Conservation (phyloP, 345 rosid genomes). For the Citrus australasica region DNA sequence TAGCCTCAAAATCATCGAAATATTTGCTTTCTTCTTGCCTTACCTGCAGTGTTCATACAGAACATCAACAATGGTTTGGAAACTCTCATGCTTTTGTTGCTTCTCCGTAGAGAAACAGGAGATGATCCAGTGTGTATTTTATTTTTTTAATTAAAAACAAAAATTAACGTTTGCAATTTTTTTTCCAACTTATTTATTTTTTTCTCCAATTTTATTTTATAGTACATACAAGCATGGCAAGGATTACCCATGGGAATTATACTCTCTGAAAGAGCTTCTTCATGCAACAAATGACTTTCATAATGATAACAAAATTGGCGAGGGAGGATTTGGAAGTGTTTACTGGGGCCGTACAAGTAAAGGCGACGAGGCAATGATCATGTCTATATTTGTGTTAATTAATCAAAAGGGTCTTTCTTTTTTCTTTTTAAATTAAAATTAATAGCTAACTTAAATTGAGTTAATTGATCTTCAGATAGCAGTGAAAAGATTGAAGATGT, state of each 20-base stretch:
- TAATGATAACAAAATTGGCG: constrained; percentile 64
- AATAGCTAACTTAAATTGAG: neutral
- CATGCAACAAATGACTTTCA: constrained; percentile 65
- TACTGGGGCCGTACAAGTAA: constrained; percentile 66
- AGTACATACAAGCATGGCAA: constrained; percentile 18
- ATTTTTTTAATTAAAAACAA: too few species aligned
- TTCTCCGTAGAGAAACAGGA: constrained; percentile 10
- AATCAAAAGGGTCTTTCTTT: neutral
- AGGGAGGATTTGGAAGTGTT: constrained; percentile 70
- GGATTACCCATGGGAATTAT: constrained; percentile 60
- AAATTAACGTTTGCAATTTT: neutral
- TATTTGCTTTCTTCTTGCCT: constrained; percentile 9
- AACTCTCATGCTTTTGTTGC: constrained; percentile 20
- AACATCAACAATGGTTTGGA: constrained; percentile 16
- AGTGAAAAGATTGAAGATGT: constrained; percentile 61
- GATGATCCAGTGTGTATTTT: constrained; percentile 14
- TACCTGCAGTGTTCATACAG: neutral
- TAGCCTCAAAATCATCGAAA: constrained; percentile 10
- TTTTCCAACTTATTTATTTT: neutral
- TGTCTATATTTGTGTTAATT: neutral
- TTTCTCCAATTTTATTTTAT: neutral
- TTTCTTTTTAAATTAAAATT: neutral
- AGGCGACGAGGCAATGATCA: constrained; percentile 49
- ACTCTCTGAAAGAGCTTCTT: constrained; percentile 51
- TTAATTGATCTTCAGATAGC: constrained; percentile 44